A percentile compares a stretch with the other conserved stretches of the same genome.
These are phyloP conservation scores for Picea abies DNA, from an alignment of 83 land plant genomes.

Conservation along the genomic window DNA sequence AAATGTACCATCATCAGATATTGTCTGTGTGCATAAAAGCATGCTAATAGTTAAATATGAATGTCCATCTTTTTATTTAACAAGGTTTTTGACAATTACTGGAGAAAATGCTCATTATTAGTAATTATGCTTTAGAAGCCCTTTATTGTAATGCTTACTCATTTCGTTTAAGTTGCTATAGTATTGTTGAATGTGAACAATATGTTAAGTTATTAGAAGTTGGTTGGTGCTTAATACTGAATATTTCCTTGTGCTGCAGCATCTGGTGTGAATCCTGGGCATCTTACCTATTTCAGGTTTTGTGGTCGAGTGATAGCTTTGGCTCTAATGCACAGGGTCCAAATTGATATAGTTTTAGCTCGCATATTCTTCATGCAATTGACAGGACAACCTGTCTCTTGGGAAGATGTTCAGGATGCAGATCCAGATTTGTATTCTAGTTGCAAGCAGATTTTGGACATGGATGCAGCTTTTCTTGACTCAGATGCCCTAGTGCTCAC, in stretches of 20 bases:
- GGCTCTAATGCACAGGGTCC: slow-evolving; percentile 92
- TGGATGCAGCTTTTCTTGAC: slow-evolving; percentile 76
- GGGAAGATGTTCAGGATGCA: slow-evolving; percentile 88
- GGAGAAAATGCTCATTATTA: neutral
- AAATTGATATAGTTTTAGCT: slow-evolving; percentile 83
- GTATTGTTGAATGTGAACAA: slow-evolving; percentile 1
- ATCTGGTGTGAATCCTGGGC: slow-evolving; percentile 84
- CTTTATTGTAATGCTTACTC: neutral
- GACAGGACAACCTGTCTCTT: slow-evolving; percentile 52
- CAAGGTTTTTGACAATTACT: neutral
- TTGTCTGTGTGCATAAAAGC: neutral
- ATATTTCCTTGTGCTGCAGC: slow-evolving; percentile 52
- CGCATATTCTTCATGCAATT: slow-evolving; percentile 81
- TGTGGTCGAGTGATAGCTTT: slow-evolving; percentile 90
- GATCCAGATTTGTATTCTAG: slow-evolving; percentile 79
- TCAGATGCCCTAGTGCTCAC: slow-evolving; percentile 86
- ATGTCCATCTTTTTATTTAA: neutral
- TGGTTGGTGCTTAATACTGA: neutral
- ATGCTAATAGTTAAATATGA: neutral
- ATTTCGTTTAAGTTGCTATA: neutral
- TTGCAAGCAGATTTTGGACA: slow-evolving; percentile 81
- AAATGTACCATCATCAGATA: neutral
- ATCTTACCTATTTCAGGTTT: slow-evolving; percentile 84
- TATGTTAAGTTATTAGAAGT: neutral
- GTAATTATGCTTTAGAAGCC: neutral